Base-by-base conservation (phyloP, 1,139 yeast genomes). In the Saccharomycopsis hybrid region DNA sequence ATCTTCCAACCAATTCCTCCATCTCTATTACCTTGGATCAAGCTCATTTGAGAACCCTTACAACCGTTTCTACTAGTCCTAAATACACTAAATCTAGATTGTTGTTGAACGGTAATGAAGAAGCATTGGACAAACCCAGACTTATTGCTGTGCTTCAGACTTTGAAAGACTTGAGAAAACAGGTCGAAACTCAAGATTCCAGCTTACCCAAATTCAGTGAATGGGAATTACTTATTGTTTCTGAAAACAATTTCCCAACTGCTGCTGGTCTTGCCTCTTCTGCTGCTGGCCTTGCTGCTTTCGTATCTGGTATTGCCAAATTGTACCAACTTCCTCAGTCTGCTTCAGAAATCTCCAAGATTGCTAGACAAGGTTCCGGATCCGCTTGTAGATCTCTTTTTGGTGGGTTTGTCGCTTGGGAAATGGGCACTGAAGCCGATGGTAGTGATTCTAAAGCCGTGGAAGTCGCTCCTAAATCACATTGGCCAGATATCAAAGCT, bases 361-460 rank as follows among this genome's bases (percentile, higher is more conserved):
- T 92, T 61, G 98, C 99, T 13, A 82, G 99, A 68, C 92, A 89
- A 68, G 99, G 99, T 25, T 88, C 97, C 13, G 99, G 98, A 2
- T 88, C 97, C 11, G 98, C 98, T 7, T 92, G 98, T 68, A 78
- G 99, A 66, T 92, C 97, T 9, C 73, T 92, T 54, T 88, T 87
- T 67, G 98, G 98, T 46, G 99, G 99, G 5, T 92, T 82, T 64
- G 98, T 92, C 13, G 97, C 97, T 3, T 92, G 99, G 99, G 96
- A 92, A 67, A 90, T 89, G 97, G 99, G 99, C 50, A 57, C 60
- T 1, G 57, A 63, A 53, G 69, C 58, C 0, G 83, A 88, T 61
- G 98, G 98, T 5, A 73, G 77, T 46, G 98, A 92, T 67, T 89
- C 97, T 25, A 82, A 81, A 62, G 98, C 99, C 1, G 95, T 88